phyloP scores from a whole-genome alignment of 192 early-diverging fungal species.

The Endogone sp. region DNA sequence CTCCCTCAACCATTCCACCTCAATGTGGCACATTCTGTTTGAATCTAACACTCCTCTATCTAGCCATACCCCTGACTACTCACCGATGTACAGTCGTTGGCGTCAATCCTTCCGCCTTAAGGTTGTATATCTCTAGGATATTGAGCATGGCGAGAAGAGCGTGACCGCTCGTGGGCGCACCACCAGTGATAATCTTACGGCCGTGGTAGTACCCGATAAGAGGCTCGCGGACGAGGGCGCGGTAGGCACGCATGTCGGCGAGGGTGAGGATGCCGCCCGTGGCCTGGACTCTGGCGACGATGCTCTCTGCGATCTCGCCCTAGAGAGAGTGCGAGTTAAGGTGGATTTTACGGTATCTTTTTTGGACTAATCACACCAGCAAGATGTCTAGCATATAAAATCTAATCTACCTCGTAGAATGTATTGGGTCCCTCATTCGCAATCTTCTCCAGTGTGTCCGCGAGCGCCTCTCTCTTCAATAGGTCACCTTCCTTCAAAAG shows the following conservation, averaged over 20 bases:
- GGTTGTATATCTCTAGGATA: constrained; percentile 78
- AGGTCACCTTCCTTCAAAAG: constrained; percentile 65
- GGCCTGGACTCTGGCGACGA: constrained; percentile 59
- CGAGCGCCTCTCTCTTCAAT: constrained; percentile 54
- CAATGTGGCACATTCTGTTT: too few species aligned
- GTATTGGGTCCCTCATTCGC: constrained; percentile 55
- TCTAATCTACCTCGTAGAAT: constrained; percentile 37
- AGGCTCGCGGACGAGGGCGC: constrained; percentile 52
- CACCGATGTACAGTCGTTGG: constrained; percentile 69
- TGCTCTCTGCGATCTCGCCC: constrained; percentile 60
- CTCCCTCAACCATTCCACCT: background rate
- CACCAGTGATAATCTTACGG: constrained; percentile 61
- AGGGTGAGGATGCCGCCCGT: constrained; percentile 75
- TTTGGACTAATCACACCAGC: too few species aligned
- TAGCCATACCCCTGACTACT: too few species aligned
- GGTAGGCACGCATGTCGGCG: constrained; percentile 70
- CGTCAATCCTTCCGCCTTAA: constrained; percentile 44
- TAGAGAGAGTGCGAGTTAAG: constrained; percentile 33
- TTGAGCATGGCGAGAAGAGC: constrained; percentile 82
- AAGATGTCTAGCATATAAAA: too few species aligned
- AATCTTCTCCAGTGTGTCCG: constrained; percentile 60
- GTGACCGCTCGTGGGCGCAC: constrained; percentile 82
- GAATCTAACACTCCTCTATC: too few species aligned
- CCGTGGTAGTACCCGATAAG: constrained; percentile 75
- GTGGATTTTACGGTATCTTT: background rate